Evolutionary conservation across 441 rosid genomes (phyloP).

Genomic region (Metrosideros polymorpha): DNA sequence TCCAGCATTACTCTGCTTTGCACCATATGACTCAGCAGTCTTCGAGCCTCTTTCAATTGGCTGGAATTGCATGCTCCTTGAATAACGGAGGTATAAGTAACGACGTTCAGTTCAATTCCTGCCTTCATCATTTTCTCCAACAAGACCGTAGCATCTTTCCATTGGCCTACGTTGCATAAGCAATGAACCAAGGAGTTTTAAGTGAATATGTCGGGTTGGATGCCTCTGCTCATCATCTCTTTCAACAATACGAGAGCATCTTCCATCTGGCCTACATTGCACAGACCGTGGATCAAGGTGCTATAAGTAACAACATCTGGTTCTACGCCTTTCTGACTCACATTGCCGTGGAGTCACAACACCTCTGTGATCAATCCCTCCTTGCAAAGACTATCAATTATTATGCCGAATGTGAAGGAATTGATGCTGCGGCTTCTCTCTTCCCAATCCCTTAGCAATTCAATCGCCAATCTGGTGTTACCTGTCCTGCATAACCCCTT

Average conservation of each 20-base stretch:
- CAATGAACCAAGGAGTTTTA: not conserved
- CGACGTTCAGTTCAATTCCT: not conserved
- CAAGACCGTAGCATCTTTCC: not conserved
- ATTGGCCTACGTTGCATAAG: not conserved
- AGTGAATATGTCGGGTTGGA: not conserved
- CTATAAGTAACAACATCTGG: not conserved
- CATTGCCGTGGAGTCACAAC: fast-evolving
- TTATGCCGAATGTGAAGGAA: not conserved
- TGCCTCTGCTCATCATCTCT: not conserved
- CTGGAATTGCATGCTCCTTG: not conserved
- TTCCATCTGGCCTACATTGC: not conserved
- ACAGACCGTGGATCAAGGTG: not conserved
- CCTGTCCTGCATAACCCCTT: not conserved
- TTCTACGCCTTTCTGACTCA: fast-evolving
- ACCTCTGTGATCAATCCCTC: not conserved
- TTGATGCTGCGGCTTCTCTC: not conserved
- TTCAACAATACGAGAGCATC: not conserved
- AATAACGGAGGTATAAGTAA: not conserved
- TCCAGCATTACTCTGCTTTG: not conserved
- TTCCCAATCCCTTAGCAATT: not conserved
- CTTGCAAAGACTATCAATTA: not conserved
- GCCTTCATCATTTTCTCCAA: not conserved
- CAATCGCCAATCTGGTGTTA: not conserved
- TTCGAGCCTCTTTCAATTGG: not conserved
- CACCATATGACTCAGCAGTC: not conserved